Percentiles rank a stretch among this genome's conserved stretches.
Evolutionary conservation across 768 basidiomycete genomes (phyloP).

Genomic region (Lactarius hengduanensis): DNA sequence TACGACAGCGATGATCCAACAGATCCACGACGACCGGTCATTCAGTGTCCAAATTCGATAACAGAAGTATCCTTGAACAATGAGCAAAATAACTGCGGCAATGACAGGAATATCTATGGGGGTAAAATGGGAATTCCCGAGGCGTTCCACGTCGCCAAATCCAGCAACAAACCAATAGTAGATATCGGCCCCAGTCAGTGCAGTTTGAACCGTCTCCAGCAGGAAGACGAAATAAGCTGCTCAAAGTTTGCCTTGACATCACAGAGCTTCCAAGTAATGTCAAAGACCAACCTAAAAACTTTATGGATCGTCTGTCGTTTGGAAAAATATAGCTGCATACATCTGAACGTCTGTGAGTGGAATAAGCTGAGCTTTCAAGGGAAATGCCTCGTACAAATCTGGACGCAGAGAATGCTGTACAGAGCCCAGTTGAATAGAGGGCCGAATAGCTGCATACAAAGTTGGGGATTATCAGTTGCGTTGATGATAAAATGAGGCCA

Average conservation of each 20-base stretch:
- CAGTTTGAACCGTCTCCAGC: neutral
- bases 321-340: neutral
- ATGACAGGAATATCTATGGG: neutral
- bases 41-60: neutral
- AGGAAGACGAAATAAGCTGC: neutral
- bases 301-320: neutral
- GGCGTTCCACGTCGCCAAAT: neutral
- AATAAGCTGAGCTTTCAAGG: neutral
- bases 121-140: neutral
- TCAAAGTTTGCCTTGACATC: neutral
- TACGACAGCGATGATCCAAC: neutral
- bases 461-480: neutral
- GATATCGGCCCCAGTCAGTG: neutral
- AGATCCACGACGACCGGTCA: neutral
- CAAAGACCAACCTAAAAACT: neutral
- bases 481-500: neutral
- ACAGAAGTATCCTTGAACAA: neutral
- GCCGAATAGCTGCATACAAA: neutral
- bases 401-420: slow-evolving; percentile 3
- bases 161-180: neutral
- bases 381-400: neutral
- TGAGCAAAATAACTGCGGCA: neutral
- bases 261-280: neutral
- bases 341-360: neutral
- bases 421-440: slow-evolving; percentile 2